Evolutionary conservation across 2,329 filamentous ascomycete genomes (phyloP), one percentile per base, ranked within the genome.

Genomic region (Fusarium tuaranense): DNA sequence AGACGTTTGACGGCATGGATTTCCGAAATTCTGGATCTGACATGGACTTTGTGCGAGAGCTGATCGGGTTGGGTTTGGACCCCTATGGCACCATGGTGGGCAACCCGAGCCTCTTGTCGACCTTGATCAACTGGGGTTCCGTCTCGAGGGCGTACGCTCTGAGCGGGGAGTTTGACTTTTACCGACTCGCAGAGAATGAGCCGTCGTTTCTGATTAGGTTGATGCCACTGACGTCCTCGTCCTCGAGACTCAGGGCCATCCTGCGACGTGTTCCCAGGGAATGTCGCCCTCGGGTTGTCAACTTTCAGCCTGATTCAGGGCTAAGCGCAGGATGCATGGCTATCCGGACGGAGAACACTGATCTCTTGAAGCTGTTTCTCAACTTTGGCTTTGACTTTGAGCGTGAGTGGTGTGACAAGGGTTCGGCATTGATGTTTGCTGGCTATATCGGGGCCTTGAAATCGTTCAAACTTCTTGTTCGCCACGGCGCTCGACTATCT

Each of bases 381-480:
- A 65, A 70, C 2, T 67, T 61, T 34, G 77, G 77, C 2, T 70
- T 78, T 20, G 67, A 78, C 5, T 34, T 67, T 13, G 71, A 75
- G n/a, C 55, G 34, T 1, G 73, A 75, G 16, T 68, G 69, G 39
- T 72, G 65, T 14, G 41, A 51, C 4, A 63, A 62, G 2, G 77
- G 77, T 3, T 75, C 77, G 7, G 67, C 70, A 0, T 60, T 79
- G 60, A 78, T 79, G 76, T 74, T 68, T 55, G 77, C 77, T 14
- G 69, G 67, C 20, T 46, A 39, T 5, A 65, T 77, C 3, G 77
- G 74, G 0, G 67, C 68, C 1, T 44, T 68, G 1, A 30, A 55
- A 2, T 67, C 65, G 9, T 77, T 78, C 68, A 73, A 79, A 46
- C 6, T 70, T 6, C 72, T 79, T 13, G 67, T 79, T 6, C 70